Evolutionary conservation across 2,329 filamentous ascomycete genomes (phyloP), one percentile per base, ranked within the genome.

Genomic region (Xylaria digitata): DNA sequence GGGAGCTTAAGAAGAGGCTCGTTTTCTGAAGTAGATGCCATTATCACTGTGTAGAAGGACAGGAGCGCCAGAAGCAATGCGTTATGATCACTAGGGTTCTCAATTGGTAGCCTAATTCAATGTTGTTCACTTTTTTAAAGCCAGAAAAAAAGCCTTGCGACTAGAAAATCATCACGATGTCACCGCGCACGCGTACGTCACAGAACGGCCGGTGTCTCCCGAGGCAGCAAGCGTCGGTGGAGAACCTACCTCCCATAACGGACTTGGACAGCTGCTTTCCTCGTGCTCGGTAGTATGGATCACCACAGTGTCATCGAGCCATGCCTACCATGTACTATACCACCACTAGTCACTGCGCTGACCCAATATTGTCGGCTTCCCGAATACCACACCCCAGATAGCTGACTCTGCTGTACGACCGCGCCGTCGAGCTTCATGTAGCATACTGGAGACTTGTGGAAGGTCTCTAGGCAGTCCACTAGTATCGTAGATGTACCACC

Each of bases 1-100:
- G 83, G 83, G 42, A 85, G 82, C 78, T 81, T 82, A 71, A 85
- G 73, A 62, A 84, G 72, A 23, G 77, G 78, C 71, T 83, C 80
- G 63, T 77, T 73, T 8, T 72, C 60, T 49, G 72, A 67, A 46
- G 71, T 48, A 23, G 67, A 55, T 37, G 72, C 65, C 75, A 77
- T 77, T 61, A 57, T 63, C 64, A 50, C 37, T 58, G 15, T 11
- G 17, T 19, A 19, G 21, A 15, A 48, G 32, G 32, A 40, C 26
- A n/a, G 21, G 40, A 5, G 17, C 23, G 57, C 45, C 23, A n/a
- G 19, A 48, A 40, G 32, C 53, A 26, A 66, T 59, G 52, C 19
- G 11, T 26, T 17, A 42, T 17, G 48, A 53, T 42, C 32, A 61
- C 45, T 26, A 19, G 43, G 8, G 1, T 15, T 37, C 34, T 54